A percentile compares a stretch with the other conserved stretches of the same genome.
phyloP scores from a whole-genome alignment of 2,329 filamentous ascomycete species.

The Fusarium secorum region DNA sequence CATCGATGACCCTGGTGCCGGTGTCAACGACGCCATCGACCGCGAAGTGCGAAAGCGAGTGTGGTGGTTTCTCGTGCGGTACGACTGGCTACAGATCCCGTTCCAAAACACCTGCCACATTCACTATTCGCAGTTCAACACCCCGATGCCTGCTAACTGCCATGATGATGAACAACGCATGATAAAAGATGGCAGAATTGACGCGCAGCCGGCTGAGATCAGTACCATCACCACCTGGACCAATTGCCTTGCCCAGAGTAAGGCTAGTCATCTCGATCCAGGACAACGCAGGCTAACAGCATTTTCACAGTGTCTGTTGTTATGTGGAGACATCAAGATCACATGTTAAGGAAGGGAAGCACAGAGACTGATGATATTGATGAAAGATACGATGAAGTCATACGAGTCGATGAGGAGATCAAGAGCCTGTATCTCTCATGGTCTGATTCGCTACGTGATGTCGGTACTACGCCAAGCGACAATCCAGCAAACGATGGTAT shows the following conservation, averaged over 20 bases:
- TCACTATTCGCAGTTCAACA: not conserved
- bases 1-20: fast-evolving
- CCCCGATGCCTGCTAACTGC: not conserved
- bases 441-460: not conserved
- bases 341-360: fast-evolving
- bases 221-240: not conserved
- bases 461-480: not conserved
- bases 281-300: fast-evolving
- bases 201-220: not conserved
- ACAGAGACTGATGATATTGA: not conserved
- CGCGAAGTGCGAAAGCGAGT: not conserved
- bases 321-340: not conserved
- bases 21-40: fast-evolving
- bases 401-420: not conserved
- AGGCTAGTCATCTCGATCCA: fast-evolving
- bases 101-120: slow-evolving; percentile 7
- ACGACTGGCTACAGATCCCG: slow-evolving; percentile 5
- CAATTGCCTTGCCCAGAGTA: not conserved
- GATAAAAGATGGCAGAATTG: not conserved
- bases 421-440: not conserved
- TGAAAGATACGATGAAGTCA: not conserved
- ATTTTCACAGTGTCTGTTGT: not conserved
- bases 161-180: not conserved
- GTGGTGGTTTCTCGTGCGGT: slow-evolving; percentile 6
- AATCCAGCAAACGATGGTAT: not conserved